Evolutionary conservation across 805 yeast species (phyloP), one percentile per base, ranked within the genome.

Genomic region (Teunomyces stri): DNA sequence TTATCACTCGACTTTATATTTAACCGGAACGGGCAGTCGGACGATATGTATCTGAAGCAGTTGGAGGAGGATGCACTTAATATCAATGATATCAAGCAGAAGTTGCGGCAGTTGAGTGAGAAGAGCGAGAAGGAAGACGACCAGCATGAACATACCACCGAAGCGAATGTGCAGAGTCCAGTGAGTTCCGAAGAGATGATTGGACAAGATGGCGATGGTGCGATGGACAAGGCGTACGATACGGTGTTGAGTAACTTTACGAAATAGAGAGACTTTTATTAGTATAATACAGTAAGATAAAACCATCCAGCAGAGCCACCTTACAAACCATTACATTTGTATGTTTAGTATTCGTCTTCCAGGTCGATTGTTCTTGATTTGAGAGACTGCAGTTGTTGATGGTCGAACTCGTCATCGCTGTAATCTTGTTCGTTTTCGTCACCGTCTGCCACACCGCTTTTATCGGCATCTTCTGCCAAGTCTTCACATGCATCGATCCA

Each of bases 401-500:
- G 31, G 34, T 56, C 67, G 22, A 48, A 59, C 29, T 67, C 73
- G 41, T 68, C 74, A 42, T 68, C 74, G 45, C 69, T 62, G 45
- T 67, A 62, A n/a, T 62, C 67, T 13, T 60, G 68, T 6, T 51
- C 61, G 6, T 57, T 56, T 13, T 58, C 66, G 4, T 51, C 65
- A n/a, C 9, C 18, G 4, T 50, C 62, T 37, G 54, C 59, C 6
- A 38, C 61, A 7, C 59, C 64, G 11, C 49, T 54, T 13, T 54
- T 64, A 4, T 66, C 71, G 21, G 70, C 70, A 27, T 85, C 89
- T 54, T 86, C 88, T 0, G 92, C 94, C 44, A 87, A 85, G 29
- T 87, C 89, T 59, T 87, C 95, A 68, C 92, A 87, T 1, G 98
- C 98, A 72, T 92, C 99, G 45, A 89, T 89, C 99, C 99, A 92